Base-by-base conservation (phyloP, 139 green algal genomes). In the Tetradesmus obliquus region DNA sequence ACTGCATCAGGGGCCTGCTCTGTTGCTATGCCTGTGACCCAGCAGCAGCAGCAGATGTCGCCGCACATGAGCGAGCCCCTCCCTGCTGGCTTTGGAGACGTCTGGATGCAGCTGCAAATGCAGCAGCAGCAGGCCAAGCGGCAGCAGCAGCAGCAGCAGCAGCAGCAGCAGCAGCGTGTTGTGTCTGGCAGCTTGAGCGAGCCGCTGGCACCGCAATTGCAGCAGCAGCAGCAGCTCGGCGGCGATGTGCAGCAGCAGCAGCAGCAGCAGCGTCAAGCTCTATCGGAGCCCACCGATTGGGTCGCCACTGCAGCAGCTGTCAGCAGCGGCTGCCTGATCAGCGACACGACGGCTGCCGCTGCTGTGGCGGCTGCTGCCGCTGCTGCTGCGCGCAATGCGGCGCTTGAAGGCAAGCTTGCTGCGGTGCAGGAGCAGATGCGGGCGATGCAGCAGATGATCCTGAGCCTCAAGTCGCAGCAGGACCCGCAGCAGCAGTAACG, bases 381-480 rank as follows among this genome's bases (percentile, higher is more conserved):
- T 20, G n/a, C 22, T 45, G 72, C 22, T 45, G 72, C 72, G 5
- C 5, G 22, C 5, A 45, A 32, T 13, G 72, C 19, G 7, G 72
- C 72, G 5, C 72, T 81, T 9, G 72, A 81, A 20, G 22, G n/a
- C 9, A 17, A 81, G 72, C 72, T 81, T 8, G 72, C 72, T 8
- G 72, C 45, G 72, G 72, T 81, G 72, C 72, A 81, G 72, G 9
- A 32, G n/a, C 72, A 81, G 72, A 81, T 81, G 19, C 72, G 72
- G 5, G 72, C 22, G 9, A 81, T 81, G 72, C 72, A 81, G 8
- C 9, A 81, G 72, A 45, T 81, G 72, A 32, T 51, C 22, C 19
- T 51, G 19, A 9, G 72, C 72, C 3, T 45, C 5, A 8, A 81
- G 72, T 10, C 22, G 20, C 72, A 81, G 72, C 71, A 79, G 71